Conservation (phyloP, 148 eudicot species). For the Persicaria maculosa region DNA sequence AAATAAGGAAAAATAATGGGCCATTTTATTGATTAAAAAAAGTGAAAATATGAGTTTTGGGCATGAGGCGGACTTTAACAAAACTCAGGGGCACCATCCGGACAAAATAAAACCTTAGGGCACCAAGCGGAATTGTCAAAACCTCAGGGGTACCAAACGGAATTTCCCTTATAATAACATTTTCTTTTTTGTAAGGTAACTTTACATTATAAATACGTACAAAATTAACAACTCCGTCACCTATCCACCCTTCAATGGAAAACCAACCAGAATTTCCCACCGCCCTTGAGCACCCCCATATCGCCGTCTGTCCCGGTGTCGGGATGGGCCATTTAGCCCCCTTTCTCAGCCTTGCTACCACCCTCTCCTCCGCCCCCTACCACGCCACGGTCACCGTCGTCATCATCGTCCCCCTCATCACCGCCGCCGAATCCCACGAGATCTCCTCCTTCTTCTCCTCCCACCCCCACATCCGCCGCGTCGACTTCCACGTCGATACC, state of each 20-base stretch:
- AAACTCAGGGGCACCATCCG: too few species aligned
- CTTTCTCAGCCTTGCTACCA: slow-evolving; percentile 52
- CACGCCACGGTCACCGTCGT: slow-evolving; percentile 30
- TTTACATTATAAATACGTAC: too few species aligned
- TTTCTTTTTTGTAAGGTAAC: too few species aligned
- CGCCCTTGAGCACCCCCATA: not conserved
- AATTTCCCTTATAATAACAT: too few species aligned
- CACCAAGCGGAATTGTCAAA: too few species aligned
- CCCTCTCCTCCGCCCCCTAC: slow-evolving; percentile 22
- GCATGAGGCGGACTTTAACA: too few species aligned
- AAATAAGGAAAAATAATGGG: too few species aligned
- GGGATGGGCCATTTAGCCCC: slow-evolving; percentile 75
- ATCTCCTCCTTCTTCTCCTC: slow-evolving; percentile 29
- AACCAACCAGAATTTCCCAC: not conserved
- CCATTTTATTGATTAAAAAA: too few species aligned
- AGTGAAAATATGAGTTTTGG: too few species aligned
- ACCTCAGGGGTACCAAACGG: too few species aligned
- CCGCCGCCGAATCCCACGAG: slow-evolving; percentile 33
- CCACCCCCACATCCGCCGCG: slow-evolving; percentile 26
- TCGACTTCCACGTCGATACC: slow-evolving; percentile 27
- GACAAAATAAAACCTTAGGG: too few species aligned
- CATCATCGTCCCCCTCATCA: slow-evolving; percentile 31
- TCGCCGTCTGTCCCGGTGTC: slow-evolving; percentile 44
- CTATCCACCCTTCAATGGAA: not conserved
- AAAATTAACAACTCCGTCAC: too few species aligned